A percentile compares a stretch with the other conserved stretches of the same genome.
Evolutionary conservation across 164 flowering plant genomes (phyloP).

Genomic region (Macadamia tetraphylla): DNA sequence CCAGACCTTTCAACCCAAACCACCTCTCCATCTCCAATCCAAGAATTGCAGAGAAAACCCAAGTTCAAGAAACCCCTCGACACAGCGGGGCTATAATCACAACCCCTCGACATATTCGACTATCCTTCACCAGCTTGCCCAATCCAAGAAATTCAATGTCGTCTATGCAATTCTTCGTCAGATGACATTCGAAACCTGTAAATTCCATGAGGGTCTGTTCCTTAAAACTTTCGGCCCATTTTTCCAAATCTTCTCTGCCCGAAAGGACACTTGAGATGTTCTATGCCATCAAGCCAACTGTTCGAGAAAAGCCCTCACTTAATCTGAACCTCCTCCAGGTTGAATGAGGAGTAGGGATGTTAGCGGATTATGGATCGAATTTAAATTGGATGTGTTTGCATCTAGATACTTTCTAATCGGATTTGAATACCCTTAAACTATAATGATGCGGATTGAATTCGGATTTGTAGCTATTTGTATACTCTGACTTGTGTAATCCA

Average conservation of each 20-base stretch:
- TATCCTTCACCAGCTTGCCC: constrained; percentile 69
- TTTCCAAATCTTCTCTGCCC: constrained; percentile 44
- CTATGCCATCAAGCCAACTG: constrained; percentile 43
- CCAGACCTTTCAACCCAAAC: constrained; percentile 41
- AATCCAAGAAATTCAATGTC: constrained; percentile 52
- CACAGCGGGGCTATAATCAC: constrained; percentile 78
- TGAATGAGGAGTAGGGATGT: too few relatives aligned
- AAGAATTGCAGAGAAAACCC: constrained; percentile 27
- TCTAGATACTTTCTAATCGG: too few relatives aligned
- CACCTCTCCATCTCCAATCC: constrained; percentile 10
- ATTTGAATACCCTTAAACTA: too few relatives aligned
- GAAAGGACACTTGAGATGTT: constrained; percentile 69
- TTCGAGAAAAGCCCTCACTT: constrained; percentile 69
- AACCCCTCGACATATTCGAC: constrained; percentile 64
- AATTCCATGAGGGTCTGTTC: constrained; percentile 76
- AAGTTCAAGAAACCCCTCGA: constrained; percentile 53
- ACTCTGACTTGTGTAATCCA: too few relatives aligned
- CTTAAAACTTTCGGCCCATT: constrained; percentile 77
- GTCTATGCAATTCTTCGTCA: constrained; percentile 72
- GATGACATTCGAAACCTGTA: constrained; percentile 80
- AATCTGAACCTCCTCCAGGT: too few relatives aligned
- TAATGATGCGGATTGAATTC: too few relatives aligned
- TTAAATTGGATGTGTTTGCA: too few relatives aligned
- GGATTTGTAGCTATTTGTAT: too few relatives aligned
- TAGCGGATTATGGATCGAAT: too few relatives aligned